Percentiles rank a stretch among this genome's conserved stretches.
These are phyloP conservation scores for Daedaleopsis nitida DNA, from an alignment of 768 basidiomycete genomes.

Conservation along the genomic window DNA sequence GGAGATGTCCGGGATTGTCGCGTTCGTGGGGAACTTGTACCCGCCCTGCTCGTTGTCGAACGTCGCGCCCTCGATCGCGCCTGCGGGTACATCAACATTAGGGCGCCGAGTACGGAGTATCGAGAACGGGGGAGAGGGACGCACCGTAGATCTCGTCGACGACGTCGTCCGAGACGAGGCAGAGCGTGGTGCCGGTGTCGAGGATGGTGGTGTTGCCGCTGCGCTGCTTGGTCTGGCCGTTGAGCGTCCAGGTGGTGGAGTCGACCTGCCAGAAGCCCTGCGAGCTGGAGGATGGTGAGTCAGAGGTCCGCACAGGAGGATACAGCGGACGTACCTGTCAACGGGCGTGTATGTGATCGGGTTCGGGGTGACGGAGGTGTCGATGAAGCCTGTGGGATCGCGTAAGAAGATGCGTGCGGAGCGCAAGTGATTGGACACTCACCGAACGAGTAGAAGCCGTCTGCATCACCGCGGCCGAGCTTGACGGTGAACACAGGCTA, in stretches of 20 bases:
- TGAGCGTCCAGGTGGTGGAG: slow-evolving; percentile 29
- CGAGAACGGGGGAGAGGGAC: background rate
- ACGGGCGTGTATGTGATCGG: slow-evolving; percentile 30
- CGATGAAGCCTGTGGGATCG: slow-evolving; percentile 30
- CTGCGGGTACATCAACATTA: slow-evolving; percentile 27
- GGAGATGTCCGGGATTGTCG: slow-evolving; percentile 33
- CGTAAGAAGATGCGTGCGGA: background rate
- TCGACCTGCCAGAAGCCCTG: slow-evolving; percentile 43
- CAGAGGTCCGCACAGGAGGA: slow-evolving; percentile 4
- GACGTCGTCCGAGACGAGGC: slow-evolving; percentile 35
- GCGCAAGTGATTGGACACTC: background rate
- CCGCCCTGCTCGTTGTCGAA: slow-evolving; percentile 39
- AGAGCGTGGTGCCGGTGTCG: slow-evolving; percentile 40
- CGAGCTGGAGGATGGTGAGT: no score
- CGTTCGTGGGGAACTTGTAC: slow-evolving; percentile 37
- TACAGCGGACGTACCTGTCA: slow-evolving; percentile 24
- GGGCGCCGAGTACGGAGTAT: slow-evolving; percentile 1
- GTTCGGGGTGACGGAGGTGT: slow-evolving; percentile 32
- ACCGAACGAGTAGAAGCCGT: slow-evolving; percentile 44
- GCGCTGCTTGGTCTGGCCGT: slow-evolving; percentile 29
- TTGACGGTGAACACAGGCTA: slow-evolving; percentile 40
- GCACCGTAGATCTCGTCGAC: slow-evolving; percentile 35
- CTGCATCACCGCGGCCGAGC: slow-evolving; percentile 37
- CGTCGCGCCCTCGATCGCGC: slow-evolving; percentile 36
- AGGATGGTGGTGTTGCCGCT: slow-evolving; percentile 38